Evolutionary conservation across 306 rosid species (phyloP), one percentile per base, ranked within the genome.

Genomic region (Trifolium pratense): DNA sequence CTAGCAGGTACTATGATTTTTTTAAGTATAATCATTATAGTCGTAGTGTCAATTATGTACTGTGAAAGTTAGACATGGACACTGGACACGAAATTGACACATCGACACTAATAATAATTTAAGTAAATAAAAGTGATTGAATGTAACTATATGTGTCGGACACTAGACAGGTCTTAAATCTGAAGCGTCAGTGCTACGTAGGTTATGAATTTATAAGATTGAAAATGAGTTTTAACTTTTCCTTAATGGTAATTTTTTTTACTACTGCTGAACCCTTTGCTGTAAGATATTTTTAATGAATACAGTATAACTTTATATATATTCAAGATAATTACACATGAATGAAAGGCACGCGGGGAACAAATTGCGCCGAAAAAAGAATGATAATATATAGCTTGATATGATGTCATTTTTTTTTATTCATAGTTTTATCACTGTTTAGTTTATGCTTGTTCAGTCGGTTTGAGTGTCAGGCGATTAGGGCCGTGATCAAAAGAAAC

Each of bases 1-100:
- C 93, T 95, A 84, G 75, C 89, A 79, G 99, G 99, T 78, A 78
- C 48, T 21, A 5, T 6, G 18, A 31, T 66, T 1, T n/a, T 32
- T 11, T 17, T 71, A 12, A 40, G 32, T 13, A 18, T 11, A 43
- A 75, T 12, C 0, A 23, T 1, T 7, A 5, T 65, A 40, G 53
- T 65, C 1, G 5, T 43, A 14, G 56, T 23, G 23, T 14, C 5
- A 14, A 48, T 66, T 66, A 7, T 66, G 56, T 15, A 8, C 3
- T 7, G 14, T 7, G 13, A 29, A 29, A 1, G 13, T 2, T 59
- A 5, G 20, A 59, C 20, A 25, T 2, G 0, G 0, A 12, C 9
- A 12, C 18, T 3, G 5, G n/a, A 57, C 36, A 7, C 55, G 5
- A 1, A 7, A 18, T 2, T 18, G 60, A 53, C 15, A 59, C 13